Evolutionary conservation across 2,329 filamentous ascomycete genomes (phyloP).

Genomic region (Arthrinium phaeospermum): DNA sequence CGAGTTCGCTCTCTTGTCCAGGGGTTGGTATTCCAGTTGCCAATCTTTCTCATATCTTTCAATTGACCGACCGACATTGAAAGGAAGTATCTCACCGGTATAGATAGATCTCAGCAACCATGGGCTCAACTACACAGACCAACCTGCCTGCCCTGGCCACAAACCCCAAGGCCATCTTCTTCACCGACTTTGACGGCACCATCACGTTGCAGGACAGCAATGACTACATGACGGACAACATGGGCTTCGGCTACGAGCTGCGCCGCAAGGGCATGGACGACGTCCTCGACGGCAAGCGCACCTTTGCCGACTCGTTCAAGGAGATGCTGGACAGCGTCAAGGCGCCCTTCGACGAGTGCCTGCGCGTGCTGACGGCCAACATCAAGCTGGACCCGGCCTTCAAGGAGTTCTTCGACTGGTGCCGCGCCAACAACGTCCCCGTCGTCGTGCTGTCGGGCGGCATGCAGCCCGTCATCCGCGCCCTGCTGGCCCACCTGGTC

Average conservation of each 20-base stretch:
- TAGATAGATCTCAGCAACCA: neutral
- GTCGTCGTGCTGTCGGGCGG: slow-evolving; percentile 91
- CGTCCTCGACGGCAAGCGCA: slow-evolving; percentile 71
- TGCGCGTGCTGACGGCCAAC: slow-evolving; percentile 77
- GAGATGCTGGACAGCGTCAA: slow-evolving; percentile 91
- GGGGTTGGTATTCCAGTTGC: neutral
- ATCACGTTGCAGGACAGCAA: slow-evolving; percentile 77
- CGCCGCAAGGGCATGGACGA: slow-evolving; percentile 77
- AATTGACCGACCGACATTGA: neutral
- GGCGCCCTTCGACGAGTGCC: slow-evolving; percentile 81
- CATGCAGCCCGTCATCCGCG: slow-evolving; percentile 90
- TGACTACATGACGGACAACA: slow-evolving; percentile 83
- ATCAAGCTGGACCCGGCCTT: slow-evolving; percentile 91
- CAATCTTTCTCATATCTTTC: neutral
- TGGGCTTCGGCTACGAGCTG: slow-evolving; percentile 78
- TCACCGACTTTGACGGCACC: slow-evolving; percentile 98
- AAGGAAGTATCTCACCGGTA: neutral
- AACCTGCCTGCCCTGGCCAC: slow-evolving; percentile 63
- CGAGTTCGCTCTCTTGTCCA: neutral
- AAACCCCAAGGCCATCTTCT: slow-evolving; percentile 92
- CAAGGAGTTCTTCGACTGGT: slow-evolving; percentile 86
- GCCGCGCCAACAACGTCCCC: slow-evolving; percentile 80
- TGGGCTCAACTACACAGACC: slow-evolving; percentile 13
- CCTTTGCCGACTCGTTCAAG: slow-evolving; percentile 86
- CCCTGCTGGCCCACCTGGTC: slow-evolving; percentile 78